These are phyloP conservation scores for Diaporthe australafricana DNA, from an alignment of 2,329 filamentous ascomycete species.

Conservation along the genomic window DNA sequence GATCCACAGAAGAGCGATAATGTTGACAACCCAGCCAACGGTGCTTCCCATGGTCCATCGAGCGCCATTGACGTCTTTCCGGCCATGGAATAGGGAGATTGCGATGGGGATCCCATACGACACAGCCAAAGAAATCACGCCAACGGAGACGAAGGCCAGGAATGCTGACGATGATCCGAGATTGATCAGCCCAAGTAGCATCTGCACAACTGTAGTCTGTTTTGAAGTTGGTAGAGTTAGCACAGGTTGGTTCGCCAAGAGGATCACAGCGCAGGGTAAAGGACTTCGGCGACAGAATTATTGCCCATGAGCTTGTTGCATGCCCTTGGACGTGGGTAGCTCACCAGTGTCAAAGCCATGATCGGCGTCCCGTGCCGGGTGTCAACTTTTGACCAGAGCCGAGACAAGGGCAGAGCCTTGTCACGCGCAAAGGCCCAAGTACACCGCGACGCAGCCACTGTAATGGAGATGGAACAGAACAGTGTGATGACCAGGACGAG, in stretches of 20 bases:
- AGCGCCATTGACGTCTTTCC: conserved; percentile 59
- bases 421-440: conserved; percentile 74
- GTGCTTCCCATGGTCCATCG: conserved; percentile 57
- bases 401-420: conserved; percentile 64
- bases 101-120: conserved; percentile 68
- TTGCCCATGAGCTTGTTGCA: rapidly evolving
- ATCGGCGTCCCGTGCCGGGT: conserved; percentile 64
- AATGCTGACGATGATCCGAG: conserved; percentile 69
- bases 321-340: neutral
- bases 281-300: too few relatives aligned
- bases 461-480: conserved; percentile 73
- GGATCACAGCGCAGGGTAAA: rapidly evolving
- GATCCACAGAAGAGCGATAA: conserved; percentile 62
- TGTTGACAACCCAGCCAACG: conserved; percentile 58
- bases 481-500: conserved; percentile 68
- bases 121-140: conserved; percentile 66
- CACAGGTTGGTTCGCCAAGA: rapidly evolving
- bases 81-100: conserved; percentile 59
- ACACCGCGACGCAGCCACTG: conserved; percentile 74
- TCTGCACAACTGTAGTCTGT: conserved; percentile 61
- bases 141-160: conserved; percentile 67
- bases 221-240: neutral
- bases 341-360: conserved; percentile 63
- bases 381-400: conserved; percentile 64
- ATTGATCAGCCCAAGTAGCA: conserved; percentile 67